Evolutionary conservation across 169 alveolate species (phyloP).

Genomic region (Cyclospora cayetanensis): DNA sequence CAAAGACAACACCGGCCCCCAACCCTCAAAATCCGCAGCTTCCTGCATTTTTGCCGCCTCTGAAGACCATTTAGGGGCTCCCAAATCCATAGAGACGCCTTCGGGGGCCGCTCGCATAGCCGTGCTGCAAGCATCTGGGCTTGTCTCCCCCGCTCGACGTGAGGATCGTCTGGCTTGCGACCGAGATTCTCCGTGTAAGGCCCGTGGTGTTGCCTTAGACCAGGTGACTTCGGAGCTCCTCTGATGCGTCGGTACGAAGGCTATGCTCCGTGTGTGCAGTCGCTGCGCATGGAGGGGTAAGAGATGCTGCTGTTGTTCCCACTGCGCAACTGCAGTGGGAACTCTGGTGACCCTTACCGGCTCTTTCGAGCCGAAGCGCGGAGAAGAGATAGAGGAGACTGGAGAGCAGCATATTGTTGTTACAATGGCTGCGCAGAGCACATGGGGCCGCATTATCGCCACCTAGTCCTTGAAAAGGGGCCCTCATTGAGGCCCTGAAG

Average conservation of each 20-base stretch:
- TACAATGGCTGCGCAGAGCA: not conserved
- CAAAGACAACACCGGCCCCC: too few relatives aligned
- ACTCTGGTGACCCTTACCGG: not conserved
- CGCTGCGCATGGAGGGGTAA: not conserved
- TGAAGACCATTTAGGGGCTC: not conserved
- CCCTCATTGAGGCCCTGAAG: conserved; percentile 11
- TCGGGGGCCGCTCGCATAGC: not conserved
- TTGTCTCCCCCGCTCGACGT: not conserved
- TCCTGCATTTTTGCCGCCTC: not conserved
- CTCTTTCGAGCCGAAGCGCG: not conserved
- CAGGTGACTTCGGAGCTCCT: too few relatives aligned
- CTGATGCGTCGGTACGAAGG: too few relatives aligned
- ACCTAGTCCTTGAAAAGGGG: not conserved
- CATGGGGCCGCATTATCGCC: not conserved
- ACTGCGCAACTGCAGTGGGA: not conserved
- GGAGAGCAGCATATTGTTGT: not conserved
- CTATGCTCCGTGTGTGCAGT: too few relatives aligned
- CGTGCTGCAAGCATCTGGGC: not conserved
- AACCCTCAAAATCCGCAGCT: not conserved
- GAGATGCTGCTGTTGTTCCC: conserved; percentile 15
- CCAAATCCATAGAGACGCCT: not conserved
- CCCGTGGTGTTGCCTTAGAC: not conserved
- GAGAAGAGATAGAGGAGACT: not conserved
- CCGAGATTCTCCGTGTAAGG: too few relatives aligned
- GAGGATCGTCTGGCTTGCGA: too few relatives aligned